Evolutionary conservation across 768 basidiomycete species (phyloP), one percentile per base, ranked within the genome.

Genomic region (Leccinum aurantiacum): DNA sequence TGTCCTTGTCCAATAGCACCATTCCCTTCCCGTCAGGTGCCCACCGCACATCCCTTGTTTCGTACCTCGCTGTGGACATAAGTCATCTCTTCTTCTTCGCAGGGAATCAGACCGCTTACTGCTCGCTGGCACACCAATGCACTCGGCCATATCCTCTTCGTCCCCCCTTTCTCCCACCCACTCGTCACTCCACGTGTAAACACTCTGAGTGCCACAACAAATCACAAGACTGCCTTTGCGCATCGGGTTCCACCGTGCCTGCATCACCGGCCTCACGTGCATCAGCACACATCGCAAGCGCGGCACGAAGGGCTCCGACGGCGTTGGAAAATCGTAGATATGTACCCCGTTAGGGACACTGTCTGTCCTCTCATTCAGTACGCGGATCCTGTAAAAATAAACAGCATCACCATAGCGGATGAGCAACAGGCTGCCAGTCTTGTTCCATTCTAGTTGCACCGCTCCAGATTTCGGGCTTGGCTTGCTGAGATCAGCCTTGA

Each of bases 101-200:
- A 47, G 37, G 1, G 8, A 55, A 54, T 24, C 14, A n/a, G 31
- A 31, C 25, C 41, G 60, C 62, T 57, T 29, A 83, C 91, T 75
- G 90, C 91, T 84, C n/a, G 89, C 83, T 35, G 95, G 95, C 4
- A 97, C 84, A 7, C 91, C 91, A 35, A 95, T 84, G 66, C 93
- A 95, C 72, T 96, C 95, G 3, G 93, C 92, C 75, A 93, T 88
- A 67, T 93, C 93, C 62, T 77, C 75, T 67, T 85, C 86, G 48
- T 82, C 82, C 4, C 79, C 82, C 6, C 73, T 78, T 49, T 85
- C 85, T 29, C 79, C 80, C 15, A 85, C 74, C 89, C 89, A 91
- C 66, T 93, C 91, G 62, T 91, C 90, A 63, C 88, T 91, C 91
- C 91, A 94, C 8, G 80, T 84, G 71, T 89, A 91, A 24, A 91